Base-by-base conservation (phyloP, 805 yeast species). In the Kodamaea neixiangensis region DNA sequence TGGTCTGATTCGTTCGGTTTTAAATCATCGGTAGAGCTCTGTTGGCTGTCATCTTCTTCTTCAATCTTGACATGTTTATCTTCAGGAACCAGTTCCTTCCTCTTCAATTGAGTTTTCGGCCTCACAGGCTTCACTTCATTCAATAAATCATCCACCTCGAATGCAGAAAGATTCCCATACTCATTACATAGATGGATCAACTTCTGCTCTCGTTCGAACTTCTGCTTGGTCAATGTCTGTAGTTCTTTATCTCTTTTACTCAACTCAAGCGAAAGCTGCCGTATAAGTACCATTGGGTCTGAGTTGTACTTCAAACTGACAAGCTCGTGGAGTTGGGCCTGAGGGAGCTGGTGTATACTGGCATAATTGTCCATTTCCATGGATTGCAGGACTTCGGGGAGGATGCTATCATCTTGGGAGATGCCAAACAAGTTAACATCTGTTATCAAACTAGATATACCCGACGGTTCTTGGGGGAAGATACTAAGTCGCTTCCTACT, bases 211-310 rank as follows among this genome's bases (percentile, higher is more conserved):
- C 69, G 58, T 17, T 54, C 46, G 46, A 72, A 65, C 50, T 65
- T 63, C 35, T 63, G 65, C 48, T 64, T 60, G 9, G 77, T 65
- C 35, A 71, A 55, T 15, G 76, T 55, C 2, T 72, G 63, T 40
- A 79, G 64, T 54, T 79, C 81, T 1, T 76, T 68, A 48, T 80
- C 83, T 33, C 80, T 68, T 33, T 67, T 63, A 1, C 81, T 77
- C 53, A 80, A 58, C 48, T 80, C 84, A 1, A 67, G 54, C 0
- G 82, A 76, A 15, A 80, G 60, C 55, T 79, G 84, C 35, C 77
- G 66, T 3, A 80, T 70, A 19, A 79, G 67, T 5, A 51, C 49
- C 18, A 59, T 46, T 0, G 72, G 64, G 51, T 68, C 63, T 34
- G 57, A 58, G 29, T 56, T 51, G 51, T 63, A 69, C 49, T 67